Conservation (phyloP, 352 stramenopile species). For the Phytophthora europaea region DNA sequence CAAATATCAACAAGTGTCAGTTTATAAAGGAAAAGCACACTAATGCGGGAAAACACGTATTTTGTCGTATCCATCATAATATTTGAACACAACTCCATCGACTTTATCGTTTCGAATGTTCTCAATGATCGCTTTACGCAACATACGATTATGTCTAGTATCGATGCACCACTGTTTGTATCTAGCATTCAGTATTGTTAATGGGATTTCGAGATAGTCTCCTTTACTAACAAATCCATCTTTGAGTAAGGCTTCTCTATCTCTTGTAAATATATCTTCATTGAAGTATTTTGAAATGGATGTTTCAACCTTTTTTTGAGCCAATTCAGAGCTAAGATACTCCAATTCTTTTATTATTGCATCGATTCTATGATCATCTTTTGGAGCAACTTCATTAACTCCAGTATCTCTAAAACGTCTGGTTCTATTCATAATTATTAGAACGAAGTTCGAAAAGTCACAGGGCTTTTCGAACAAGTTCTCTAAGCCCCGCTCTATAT, state of each 20-base stretch:
- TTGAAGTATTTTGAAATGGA: constrained; percentile 1
- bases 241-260: constrained; percentile 2
- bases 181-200: not conserved
- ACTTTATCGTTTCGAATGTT: not conserved
- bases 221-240: not conserved
- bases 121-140: not conserved
- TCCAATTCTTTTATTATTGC: constrained; percentile 1
- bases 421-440: constrained; percentile 1
- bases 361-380: constrained; percentile 4
- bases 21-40: not conserved
- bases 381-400: constrained; percentile 1
- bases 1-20: not conserved
- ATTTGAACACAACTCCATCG: constrained; percentile 2
- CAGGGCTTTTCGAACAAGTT: too few species aligned
- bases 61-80: constrained; percentile 3
- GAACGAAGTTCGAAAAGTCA: too few species aligned
- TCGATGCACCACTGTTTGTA: not conserved
- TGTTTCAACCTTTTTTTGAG: constrained; percentile 4
- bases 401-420: constrained; percentile 1
- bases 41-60: not conserved
- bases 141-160: not conserved
- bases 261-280: constrained; percentile 1
- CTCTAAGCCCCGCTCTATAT: too few species aligned
- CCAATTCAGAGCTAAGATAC: not conserved
- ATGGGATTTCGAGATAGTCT: not conserved